Evolutionary conservation across 2,329 filamentous ascomycete genomes (phyloP).

Genomic region (Dactylellina cionopaga): DNA sequence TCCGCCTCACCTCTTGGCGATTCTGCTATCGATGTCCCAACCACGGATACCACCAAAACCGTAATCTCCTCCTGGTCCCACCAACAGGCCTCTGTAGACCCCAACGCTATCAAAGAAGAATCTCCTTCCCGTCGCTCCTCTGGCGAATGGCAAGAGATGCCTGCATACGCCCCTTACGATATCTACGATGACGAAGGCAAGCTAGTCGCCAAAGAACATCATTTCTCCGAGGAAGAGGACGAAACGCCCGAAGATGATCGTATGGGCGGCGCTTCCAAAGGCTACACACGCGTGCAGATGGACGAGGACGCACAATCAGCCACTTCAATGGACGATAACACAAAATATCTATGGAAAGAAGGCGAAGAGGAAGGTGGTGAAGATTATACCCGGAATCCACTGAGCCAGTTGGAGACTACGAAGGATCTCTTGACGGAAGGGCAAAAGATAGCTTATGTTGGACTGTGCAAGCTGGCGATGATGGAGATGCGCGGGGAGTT

Average conservation of each 20-base stretch:
- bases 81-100: conserved; percentile 73
- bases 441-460: conserved; percentile 95
- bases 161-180: conserved; percentile 88
- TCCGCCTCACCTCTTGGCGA: conserved; percentile 20
- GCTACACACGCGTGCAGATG: conserved; percentile 92
- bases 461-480: conserved; percentile 82
- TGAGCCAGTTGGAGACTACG: conserved; percentile 92
- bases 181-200: conserved; percentile 94
- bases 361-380: conserved; percentile 78
- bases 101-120: conserved; percentile 65
- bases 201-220: conserved; percentile 82
- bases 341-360: conserved; percentile 91
- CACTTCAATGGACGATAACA: conserved; percentile 97
- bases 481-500: conserved; percentile 78
- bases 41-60: conserved; percentile 6
- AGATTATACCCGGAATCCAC: conserved; percentile 73
- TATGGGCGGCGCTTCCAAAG: conserved; percentile 88
- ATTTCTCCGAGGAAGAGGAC: conserved; percentile 74
- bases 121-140: conserved; percentile 65
- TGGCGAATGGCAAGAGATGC: conserved; percentile 92
- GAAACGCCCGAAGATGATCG: conserved; percentile 65
- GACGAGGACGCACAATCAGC: conserved; percentile 94
- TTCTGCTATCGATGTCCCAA: neutral
- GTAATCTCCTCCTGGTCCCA: conserved; percentile 86
- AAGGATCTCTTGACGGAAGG: conserved; percentile 95